Conservation (phyloP, 2,329 filamentous ascomycete species). For the Fusarium cyanostomum region DNA sequence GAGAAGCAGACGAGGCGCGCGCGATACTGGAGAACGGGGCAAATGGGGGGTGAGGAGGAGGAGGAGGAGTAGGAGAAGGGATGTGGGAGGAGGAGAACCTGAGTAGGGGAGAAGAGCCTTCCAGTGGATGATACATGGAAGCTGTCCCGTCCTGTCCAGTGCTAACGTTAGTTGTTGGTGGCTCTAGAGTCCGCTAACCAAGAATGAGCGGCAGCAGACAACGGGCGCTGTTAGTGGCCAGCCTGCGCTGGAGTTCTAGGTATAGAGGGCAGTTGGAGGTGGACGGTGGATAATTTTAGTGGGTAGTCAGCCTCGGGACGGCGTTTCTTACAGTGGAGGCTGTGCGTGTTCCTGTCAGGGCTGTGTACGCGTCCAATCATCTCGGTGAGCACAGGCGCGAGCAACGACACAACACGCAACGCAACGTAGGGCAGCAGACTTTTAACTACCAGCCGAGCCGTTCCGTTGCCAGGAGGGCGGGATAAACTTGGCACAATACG, state of each 20-base stretch:
- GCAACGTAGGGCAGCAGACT: too few relatives aligned
- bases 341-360: constrained; percentile 28
- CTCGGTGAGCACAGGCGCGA: constrained; percentile 8
- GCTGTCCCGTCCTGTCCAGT: constrained; percentile 9
- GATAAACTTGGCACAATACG: too few relatives aligned
- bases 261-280: background rate
- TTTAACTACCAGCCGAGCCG: constrained; percentile 1
- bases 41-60: constrained; percentile 37
- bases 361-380: constrained; percentile 30
- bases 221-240: constrained; percentile 5
- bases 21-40: constrained; percentile 37
- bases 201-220: constrained; percentile 13
- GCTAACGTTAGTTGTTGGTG: too few relatives aligned
- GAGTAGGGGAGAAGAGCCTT: constrained; percentile 25
- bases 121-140: background rate
- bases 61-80: constrained; percentile 35
- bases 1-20: constrained; percentile 42
- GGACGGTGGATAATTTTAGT: constrained; percentile 9
- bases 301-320: background rate
- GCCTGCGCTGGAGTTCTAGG: background rate
- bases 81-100: constrained; percentile 31
- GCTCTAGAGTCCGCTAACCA: background rate
- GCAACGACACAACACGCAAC: background rate
- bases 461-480: background rate
- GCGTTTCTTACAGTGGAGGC: constrained; percentile 11